Evolutionary conservation across 371 early-diverging fungal genomes (phyloP).

Genomic region (Syncephalastrum sp.): DNA sequence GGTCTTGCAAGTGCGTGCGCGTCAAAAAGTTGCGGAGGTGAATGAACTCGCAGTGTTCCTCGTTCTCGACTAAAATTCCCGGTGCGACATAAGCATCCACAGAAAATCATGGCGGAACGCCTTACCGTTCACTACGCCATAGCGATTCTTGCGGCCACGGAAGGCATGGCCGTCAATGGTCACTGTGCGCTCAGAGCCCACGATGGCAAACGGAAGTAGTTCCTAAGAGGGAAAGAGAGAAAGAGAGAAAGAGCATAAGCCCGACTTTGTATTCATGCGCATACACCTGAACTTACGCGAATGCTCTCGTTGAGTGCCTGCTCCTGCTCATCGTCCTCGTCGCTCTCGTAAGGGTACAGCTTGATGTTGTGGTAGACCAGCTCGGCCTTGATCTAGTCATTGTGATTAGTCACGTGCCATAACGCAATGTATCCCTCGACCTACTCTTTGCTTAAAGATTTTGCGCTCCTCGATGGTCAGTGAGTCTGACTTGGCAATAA

Average conservation of each 20-base stretch:
- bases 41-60: conserved; percentile 76
- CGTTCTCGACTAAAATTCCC: conserved; percentile 59
- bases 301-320: conserved; percentile 72
- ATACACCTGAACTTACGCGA: conserved; percentile 31
- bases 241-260: neutral
- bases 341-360: conserved; percentile 83
- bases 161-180: conserved; percentile 81
- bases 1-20: conserved; percentile 80
- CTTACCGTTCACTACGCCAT: conserved; percentile 68
- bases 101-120: neutral
- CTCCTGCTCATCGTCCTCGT: conserved; percentile 82
- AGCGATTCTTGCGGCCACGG: conserved; percentile 69
- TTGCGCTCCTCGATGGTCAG: conserved; percentile 76
- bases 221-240: conserved; percentile 39
- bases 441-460: conserved; percentile 70
- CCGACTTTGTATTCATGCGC: neutral
- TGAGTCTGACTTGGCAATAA: conserved; percentile 88
- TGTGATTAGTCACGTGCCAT: neutral
- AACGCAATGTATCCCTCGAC: conserved; percentile 10
- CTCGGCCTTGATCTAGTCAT: conserved; percentile 79
- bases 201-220: conserved; percentile 82
- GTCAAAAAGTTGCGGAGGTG: conserved; percentile 86
- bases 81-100: neutral
- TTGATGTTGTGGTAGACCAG: conserved; percentile 89
- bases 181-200: conserved; percentile 82